These are phyloP conservation scores for Globisporangium rhizosaccharum DNA, from an alignment of 352 stramenopile species.

Conservation along the genomic window DNA sequence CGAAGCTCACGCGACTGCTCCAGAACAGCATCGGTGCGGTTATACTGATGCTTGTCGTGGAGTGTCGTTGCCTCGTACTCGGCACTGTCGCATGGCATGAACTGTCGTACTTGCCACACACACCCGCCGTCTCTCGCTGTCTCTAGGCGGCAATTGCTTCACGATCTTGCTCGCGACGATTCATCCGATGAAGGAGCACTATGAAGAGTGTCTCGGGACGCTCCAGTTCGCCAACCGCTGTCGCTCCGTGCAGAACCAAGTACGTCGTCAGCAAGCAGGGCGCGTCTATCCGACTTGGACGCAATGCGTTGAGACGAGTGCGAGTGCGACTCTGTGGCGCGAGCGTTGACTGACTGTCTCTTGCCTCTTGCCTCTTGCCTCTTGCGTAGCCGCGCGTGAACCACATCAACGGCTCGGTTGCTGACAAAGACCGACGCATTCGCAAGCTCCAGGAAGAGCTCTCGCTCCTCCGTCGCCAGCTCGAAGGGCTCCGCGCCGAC, in stretches of 20 bases:
- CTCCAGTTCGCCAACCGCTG: conserved; percentile 90
- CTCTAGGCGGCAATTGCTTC: conserved; percentile 77
- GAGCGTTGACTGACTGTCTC: neutral
- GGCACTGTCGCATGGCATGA: neutral
- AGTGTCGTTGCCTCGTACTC: neutral
- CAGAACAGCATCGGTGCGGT: conserved; percentile 77
- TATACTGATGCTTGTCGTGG: neutral
- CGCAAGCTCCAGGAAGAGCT: conserved; percentile 79
- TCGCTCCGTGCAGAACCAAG: conserved; percentile 87
- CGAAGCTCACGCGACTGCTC: conserved; percentile 75
- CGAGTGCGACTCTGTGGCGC: conserved; percentile 3
- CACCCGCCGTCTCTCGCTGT: neutral
- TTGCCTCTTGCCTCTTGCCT: neutral
- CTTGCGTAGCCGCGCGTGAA: conserved; percentile 58
- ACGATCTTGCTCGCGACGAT: conserved; percentile 85
- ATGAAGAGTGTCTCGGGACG: conserved; percentile 88
- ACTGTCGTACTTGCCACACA: neutral
- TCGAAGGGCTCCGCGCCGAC: conserved; percentile 61
- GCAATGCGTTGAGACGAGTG: neutral
- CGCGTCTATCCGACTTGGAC: neutral
- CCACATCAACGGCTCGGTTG: conserved; percentile 80
- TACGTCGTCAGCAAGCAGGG: conserved; percentile 6
- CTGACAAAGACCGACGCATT: conserved; percentile 81
- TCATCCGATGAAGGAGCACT: conserved; percentile 86
- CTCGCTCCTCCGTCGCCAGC: conserved; percentile 42